These are phyloP conservation scores for Ganoderma lingzhi DNA, from an alignment of 1,284 basidiomycete species.

Conservation along the genomic window DNA sequence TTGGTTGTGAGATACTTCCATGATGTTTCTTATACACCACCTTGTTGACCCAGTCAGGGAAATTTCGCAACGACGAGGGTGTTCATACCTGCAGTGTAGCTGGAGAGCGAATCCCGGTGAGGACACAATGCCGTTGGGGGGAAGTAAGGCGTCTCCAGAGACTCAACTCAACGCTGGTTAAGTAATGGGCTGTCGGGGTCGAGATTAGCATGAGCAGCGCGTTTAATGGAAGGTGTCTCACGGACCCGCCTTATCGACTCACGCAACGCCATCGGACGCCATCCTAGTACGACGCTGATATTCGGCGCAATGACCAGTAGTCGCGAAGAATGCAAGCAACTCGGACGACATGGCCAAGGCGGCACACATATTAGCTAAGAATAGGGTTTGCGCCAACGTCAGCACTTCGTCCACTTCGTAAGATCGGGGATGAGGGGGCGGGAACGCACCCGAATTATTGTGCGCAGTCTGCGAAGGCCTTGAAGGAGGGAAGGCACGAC, in stretches of 20 bases:
- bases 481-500: background rate
- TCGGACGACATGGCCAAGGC: background rate
- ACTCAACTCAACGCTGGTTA: background rate
- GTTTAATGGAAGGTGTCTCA: background rate
- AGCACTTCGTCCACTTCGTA: background rate
- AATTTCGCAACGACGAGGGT: background rate
- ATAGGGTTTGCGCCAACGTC: background rate
- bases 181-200: background rate
- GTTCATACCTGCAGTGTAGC: background rate
- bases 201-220: background rate
- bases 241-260: background rate
- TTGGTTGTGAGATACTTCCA: background rate
- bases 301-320: background rate
- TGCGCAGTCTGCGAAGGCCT: background rate
- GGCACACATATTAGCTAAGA: background rate
- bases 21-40: background rate
- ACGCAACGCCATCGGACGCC: background rate
- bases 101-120: background rate
- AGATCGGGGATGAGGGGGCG: background rate
- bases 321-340: background rate
- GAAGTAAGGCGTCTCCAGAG: background rate
- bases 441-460: background rate
- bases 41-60: background rate
- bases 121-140: background rate
- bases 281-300: background rate